These are phyloP conservation scores for Ganoderma meredithae DNA, from an alignment of 1,284 basidiomycete species.

Conservation along the genomic window DNA sequence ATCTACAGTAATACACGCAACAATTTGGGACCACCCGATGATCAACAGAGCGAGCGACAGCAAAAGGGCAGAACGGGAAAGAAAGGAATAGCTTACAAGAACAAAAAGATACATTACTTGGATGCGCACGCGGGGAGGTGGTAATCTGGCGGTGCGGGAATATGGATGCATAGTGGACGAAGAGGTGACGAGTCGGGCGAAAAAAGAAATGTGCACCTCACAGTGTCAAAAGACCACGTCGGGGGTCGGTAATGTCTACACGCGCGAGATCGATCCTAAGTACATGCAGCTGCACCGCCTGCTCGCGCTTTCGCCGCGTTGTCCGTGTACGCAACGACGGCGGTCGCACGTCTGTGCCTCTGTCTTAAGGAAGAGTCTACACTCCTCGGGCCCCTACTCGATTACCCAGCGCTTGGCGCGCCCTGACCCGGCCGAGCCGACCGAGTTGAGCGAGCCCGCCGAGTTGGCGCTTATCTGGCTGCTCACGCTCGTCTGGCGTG, in stretches of 20 bases:
- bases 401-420: conserved; percentile 60
- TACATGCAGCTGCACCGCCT: conserved; percentile 1
- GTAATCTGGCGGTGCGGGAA: conserved; percentile 4
- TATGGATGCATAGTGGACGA: background rate
- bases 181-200: background rate
- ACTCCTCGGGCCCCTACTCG: conserved; percentile 47
- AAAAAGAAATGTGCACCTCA: background rate
- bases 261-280: background rate
- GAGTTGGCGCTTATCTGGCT: conserved; percentile 29
- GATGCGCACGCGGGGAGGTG: background rate
- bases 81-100: background rate
- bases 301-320: background rate
- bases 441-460: background rate
- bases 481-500: conserved; percentile 29
- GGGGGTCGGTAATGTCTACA: background rate
- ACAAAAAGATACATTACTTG: conserved; percentile 1
- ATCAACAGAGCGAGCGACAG: conserved; percentile 12
- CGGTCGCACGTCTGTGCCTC: background rate
- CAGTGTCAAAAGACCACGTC: background rate
- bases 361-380: background rate
- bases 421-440: conserved; percentile 25
- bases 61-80: background rate
- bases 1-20: conserved; percentile 35
- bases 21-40: conserved; percentile 29
- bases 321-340: background rate